Conservation (phyloP, 352 stramenopile species). For the Globisporangium heterothallicum region DNA sequence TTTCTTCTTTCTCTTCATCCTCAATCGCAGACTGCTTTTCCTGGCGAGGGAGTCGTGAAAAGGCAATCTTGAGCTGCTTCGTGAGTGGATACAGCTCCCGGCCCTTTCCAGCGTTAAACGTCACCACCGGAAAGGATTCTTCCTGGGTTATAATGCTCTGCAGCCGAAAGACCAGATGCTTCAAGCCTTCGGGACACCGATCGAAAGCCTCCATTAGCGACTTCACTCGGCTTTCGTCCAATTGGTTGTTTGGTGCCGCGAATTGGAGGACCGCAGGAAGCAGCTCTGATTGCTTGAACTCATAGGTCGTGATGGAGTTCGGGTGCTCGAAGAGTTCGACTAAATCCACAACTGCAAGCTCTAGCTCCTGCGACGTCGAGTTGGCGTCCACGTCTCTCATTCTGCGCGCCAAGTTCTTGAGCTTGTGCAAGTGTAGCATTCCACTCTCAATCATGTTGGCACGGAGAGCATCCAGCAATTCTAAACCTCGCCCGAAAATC, state of each 20-base stretch:
- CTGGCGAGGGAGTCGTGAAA: background rate
- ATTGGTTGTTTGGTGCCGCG: constrained; percentile 26
- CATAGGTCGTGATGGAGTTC: constrained; percentile 76
- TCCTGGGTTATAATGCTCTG: constrained; percentile 77
- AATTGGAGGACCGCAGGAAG: constrained; percentile 59
- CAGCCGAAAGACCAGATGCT: constrained; percentile 51
- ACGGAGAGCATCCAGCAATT: constrained; percentile 49
- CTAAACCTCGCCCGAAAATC: constrained; percentile 49
- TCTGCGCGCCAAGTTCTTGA: constrained; percentile 64
- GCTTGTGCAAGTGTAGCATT: constrained; percentile 69
- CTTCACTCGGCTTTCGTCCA: constrained; percentile 28
- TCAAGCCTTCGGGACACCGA: constrained; percentile 38
- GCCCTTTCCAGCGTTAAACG: constrained; percentile 57
- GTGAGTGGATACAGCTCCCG: constrained; percentile 75
- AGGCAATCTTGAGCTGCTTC: constrained; percentile 56
- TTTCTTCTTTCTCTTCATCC: constrained; percentile 5
- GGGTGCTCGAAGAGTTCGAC: constrained; percentile 72
- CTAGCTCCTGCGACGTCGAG: constrained; percentile 24
- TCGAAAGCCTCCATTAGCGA: constrained; percentile 43
- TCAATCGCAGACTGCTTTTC: background rate
- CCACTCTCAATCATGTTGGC: constrained; percentile 70
- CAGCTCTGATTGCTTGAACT: constrained; percentile 80
- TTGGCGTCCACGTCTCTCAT: constrained; percentile 34
- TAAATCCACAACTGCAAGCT: constrained; percentile 62
- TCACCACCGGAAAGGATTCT: constrained; percentile 56